Evolutionary conservation across 179 eudicot species (phyloP).

Genomic region (Camellia oleifera): DNA sequence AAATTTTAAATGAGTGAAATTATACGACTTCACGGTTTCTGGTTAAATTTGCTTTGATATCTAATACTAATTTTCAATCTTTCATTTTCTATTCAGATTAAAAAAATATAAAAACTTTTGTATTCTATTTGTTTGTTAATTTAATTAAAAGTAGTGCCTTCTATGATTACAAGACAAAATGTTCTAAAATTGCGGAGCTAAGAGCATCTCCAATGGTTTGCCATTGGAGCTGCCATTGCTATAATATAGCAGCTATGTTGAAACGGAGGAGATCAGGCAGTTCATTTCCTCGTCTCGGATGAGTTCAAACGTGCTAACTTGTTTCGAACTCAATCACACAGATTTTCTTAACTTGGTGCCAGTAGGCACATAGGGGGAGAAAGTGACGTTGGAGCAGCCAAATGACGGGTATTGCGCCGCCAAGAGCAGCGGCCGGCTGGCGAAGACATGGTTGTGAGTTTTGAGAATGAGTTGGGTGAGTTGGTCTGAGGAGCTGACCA

Average conservation of each 20-base stretch:
- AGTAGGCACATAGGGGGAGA: slow-evolving; percentile 38
- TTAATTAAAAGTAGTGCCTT: background rate
- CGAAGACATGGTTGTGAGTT: slow-evolving; percentile 30
- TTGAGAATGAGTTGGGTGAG: slow-evolving; percentile 38
- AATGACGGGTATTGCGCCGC: slow-evolving; percentile 38
- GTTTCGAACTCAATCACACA: slow-evolving; percentile 36
- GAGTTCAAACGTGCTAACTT: slow-evolving; percentile 31
- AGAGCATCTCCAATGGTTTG: too few relatives aligned
- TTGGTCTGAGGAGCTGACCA: slow-evolving; percentile 34
- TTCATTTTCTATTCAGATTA: background rate
- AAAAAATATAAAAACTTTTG: too few relatives aligned
- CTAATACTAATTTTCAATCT: background rate
- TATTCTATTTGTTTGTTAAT: background rate
- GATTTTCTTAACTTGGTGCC: slow-evolving; percentile 44
- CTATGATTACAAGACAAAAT: slow-evolving; percentile 3
- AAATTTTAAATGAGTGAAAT: too few relatives aligned
- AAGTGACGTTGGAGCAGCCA: slow-evolving; percentile 40
- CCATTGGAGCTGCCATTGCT: too few relatives aligned
- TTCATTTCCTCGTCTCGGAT: slow-evolving; percentile 28
- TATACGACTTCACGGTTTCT: background rate
- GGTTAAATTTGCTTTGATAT: background rate
- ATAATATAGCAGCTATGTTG: too few relatives aligned
- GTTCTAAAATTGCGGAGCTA: slow-evolving; percentile 4
- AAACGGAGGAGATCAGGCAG: slow-evolving; percentile 14
- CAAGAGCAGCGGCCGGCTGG: slow-evolving; percentile 38